These are phyloP conservation scores for Talaromyces albobiverticillius DNA, from an alignment of 2,329 filamentous ascomycete genomes.

Conservation along the genomic window DNA sequence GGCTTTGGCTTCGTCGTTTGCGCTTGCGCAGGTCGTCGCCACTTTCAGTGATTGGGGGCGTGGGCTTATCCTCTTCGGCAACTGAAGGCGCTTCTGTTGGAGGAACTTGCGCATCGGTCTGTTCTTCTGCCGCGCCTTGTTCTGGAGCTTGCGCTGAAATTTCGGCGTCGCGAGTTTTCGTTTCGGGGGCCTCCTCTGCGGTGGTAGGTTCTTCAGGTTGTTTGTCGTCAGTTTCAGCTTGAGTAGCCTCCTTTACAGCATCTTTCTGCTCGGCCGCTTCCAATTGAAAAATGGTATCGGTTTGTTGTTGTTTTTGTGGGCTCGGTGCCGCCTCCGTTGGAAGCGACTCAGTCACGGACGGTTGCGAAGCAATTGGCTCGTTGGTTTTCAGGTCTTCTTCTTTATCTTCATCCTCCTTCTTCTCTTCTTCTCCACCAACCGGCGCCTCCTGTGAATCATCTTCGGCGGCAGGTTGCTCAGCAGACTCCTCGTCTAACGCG, in stretches of 20 bases:
- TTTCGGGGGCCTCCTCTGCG: not conserved
- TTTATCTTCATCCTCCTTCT: constrained; percentile 7
- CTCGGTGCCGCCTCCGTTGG: not conserved
- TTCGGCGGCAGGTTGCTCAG: constrained; percentile 28
- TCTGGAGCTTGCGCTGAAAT: not conserved
- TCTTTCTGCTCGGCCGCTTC: not conserved
- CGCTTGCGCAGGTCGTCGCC: constrained; percentile 60
- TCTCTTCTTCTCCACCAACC: constrained; percentile 15
- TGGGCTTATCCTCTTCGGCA: constrained; percentile 27
- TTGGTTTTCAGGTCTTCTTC: constrained; percentile 12
- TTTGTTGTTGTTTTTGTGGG: not conserved
- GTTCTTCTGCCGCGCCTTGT: not conserved
- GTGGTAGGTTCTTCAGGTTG: not conserved
- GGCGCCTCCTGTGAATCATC: constrained; percentile 13
- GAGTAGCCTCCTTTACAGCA: not conserved
- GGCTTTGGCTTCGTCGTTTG: constrained; percentile 65
- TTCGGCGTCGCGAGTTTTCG: not conserved
- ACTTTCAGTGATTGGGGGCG: constrained; percentile 26
- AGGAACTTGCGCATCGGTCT: not conserved
- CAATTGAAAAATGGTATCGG: not conserved
- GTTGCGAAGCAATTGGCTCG: constrained; percentile 10
- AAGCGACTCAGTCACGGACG: constrained; percentile 6
- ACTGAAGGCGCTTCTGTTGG: constrained; percentile 20
- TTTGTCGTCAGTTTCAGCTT: constrained; percentile 1
- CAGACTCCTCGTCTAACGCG: constrained; percentile 36